A percentile compares a stretch with the other conserved stretches of the same genome.
These are phyloP conservation scores for Umbilicus rupestris DNA, from an alignment of 164 flowering plant genomes.

Conservation along the genomic window DNA sequence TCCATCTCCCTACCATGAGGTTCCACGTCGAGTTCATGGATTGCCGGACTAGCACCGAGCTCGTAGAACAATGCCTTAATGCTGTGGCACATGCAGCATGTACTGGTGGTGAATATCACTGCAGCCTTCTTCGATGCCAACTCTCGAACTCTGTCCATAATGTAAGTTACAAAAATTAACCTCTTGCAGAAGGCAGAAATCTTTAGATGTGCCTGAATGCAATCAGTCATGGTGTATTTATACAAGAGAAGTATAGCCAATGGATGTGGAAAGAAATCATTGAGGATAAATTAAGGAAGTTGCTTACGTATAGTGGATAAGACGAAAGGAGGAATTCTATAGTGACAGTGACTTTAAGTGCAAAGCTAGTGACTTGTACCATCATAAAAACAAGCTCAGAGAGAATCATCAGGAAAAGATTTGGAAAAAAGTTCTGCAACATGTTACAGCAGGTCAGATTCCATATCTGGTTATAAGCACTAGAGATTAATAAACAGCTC, in stretches of 20 bases:
- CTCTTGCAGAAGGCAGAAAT: background rate
- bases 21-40: conserved; percentile 5
- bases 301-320: conserved; percentile 1
- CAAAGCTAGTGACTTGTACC: background rate
- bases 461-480: too few species aligned
- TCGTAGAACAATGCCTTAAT: conserved; percentile 7
- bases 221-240: background rate
- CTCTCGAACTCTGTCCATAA: conserved; percentile 5
- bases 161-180: too few species aligned
- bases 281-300: background rate
- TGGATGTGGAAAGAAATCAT: background rate
- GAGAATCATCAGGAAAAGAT: too few species aligned
- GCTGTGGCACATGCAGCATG: conserved; percentile 7
- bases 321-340: background rate
- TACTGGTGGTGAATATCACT: conserved; percentile 8
- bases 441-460: too few species aligned
- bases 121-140: conserved; percentile 7
- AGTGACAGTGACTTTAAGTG: background rate
- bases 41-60: conserved; percentile 7
- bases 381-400: background rate
- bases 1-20: conserved; percentile 2
- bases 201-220: background rate
- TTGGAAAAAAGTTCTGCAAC: too few species aligned
- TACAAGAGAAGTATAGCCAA: background rate
- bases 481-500: too few species aligned